phyloP scores from a whole-genome alignment of 148 eudicot genomes.

The Heliamphora exappendiculata region DNA sequence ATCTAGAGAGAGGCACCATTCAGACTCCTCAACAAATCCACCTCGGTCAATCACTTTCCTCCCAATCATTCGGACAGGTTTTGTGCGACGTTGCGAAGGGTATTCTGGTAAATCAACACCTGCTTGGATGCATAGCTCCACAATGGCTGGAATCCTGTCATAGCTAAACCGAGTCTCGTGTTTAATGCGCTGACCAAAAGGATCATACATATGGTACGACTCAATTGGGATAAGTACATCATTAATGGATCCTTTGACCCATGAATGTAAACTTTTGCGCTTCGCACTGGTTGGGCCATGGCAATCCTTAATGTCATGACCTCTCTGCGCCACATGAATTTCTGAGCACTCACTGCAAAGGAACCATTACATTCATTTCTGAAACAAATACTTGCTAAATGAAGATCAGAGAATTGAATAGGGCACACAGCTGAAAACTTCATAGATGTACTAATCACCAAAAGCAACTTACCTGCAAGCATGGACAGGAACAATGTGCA shows the following conservation, averaged over 20 bases:
- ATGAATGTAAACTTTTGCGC: constrained; percentile 69
- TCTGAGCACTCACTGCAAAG: constrained; percentile 75
- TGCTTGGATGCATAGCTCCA: constrained; percentile 97
- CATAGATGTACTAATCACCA: not conserved
- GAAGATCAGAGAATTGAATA: not conserved
- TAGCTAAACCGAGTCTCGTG: constrained; percentile 80
- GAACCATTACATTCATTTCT: not conserved
- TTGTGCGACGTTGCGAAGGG: constrained; percentile 77
- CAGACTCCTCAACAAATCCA: constrained; percentile 48
- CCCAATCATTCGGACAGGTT: constrained; percentile 71
- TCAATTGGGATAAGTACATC: constrained; percentile 83
- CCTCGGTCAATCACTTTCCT: constrained; percentile 75
- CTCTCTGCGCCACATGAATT: constrained; percentile 56
- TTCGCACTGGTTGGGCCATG: constrained; percentile 45
- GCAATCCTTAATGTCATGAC: constrained; percentile 73
- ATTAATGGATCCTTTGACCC: constrained; percentile 84
- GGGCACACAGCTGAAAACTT: not conserved
- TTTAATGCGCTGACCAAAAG: constrained; percentile 75
- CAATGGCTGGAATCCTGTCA: constrained; percentile 90
- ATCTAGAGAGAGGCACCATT: constrained; percentile 10
- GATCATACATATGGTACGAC: constrained; percentile 86
- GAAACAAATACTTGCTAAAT: not conserved
- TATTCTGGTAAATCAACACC: constrained; percentile 80
- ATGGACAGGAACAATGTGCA: constrained; percentile 72
- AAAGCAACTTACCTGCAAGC: constrained; percentile 66